phyloP scores from a whole-genome alignment of 2,329 filamentous ascomycete species.

The Didymella arachidicola region DNA sequence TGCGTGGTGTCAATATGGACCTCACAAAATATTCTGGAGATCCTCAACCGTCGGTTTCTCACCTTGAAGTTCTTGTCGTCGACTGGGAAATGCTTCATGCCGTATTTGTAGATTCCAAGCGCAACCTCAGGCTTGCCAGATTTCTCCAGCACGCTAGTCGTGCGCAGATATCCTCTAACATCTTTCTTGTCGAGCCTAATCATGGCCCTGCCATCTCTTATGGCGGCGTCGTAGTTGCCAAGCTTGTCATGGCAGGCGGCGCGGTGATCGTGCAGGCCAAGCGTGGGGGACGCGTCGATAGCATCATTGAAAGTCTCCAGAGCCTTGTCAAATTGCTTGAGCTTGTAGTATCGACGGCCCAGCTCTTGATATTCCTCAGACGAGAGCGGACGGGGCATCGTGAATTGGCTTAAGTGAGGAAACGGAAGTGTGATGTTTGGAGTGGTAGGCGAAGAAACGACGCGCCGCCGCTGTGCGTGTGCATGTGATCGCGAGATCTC shows the following conservation, averaged over 20 bases:
- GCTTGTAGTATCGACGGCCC: slow-evolving; percentile 47
- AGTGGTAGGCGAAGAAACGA: neutral
- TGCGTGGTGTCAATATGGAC: neutral
- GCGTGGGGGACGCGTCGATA: slow-evolving; percentile 38
- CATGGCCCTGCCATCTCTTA: slow-evolving; percentile 65
- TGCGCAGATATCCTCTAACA: slow-evolving; percentile 65
- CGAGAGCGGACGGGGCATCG: slow-evolving; percentile 44
- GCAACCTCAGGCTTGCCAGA: slow-evolving; percentile 63
- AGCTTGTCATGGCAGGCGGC: slow-evolving; percentile 64
- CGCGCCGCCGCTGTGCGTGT: slow-evolving; percentile 4
- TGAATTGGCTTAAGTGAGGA: neutral
- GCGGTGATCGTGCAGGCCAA: slow-evolving; percentile 61
- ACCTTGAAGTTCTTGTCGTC: slow-evolving; percentile 46
- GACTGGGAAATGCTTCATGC: slow-evolving; percentile 61
- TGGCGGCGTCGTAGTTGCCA: slow-evolving; percentile 58
- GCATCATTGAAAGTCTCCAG: slow-evolving; percentile 45
- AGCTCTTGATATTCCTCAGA: slow-evolving; percentile 48
- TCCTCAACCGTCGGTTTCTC: neutral
- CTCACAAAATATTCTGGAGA: no score
- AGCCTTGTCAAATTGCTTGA: slow-evolving; percentile 48
- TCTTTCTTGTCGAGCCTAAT: slow-evolving; percentile 61
- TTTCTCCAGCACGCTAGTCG: slow-evolving; percentile 58
- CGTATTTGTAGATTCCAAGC: slow-evolving; percentile 64
- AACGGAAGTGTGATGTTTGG: neutral
- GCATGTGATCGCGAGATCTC: neutral